Percentiles rank a stretch among this genome's conserved stretches.
These are phyloP conservation scores for Phytopythium litorale DNA, from an alignment of 352 stramenopile species.

Conservation along the genomic window DNA sequence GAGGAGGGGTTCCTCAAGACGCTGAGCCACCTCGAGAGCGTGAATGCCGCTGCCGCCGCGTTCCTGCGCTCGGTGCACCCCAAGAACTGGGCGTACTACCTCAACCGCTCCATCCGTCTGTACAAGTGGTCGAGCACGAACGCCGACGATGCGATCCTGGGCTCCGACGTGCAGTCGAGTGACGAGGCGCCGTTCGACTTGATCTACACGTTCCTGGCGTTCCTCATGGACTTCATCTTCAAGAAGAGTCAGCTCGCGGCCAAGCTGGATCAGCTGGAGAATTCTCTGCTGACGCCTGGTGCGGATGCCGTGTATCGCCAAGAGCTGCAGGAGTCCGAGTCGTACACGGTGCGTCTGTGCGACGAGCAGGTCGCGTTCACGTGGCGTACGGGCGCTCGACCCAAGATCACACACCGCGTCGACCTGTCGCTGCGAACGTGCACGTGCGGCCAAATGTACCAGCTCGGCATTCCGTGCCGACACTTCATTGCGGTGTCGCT, in stretches of 20 bases:
- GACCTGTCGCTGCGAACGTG: constrained; percentile 54
- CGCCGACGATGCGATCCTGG: constrained; percentile 47
- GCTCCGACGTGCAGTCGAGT: constrained; percentile 53
- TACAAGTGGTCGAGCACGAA: constrained; percentile 71
- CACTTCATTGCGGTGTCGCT: constrained; percentile 69
- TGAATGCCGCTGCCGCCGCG: constrained; percentile 46
- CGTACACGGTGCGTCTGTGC: constrained; percentile 54
- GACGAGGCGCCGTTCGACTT: constrained; percentile 81
- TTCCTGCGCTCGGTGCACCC: constrained; percentile 61
- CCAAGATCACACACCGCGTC: constrained; percentile 70
- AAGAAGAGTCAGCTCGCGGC: constrained; percentile 69
- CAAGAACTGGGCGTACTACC: constrained; percentile 63
- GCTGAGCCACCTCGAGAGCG: constrained; percentile 41
- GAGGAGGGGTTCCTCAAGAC: constrained; percentile 53
- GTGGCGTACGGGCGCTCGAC: constrained; percentile 59
- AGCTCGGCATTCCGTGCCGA: constrained; percentile 71
- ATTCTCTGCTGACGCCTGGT: constrained; percentile 47
- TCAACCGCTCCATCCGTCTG: constrained; percentile 53
- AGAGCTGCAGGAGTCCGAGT: constrained; percentile 53
- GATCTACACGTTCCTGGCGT: constrained; percentile 73
- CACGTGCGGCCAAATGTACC: constrained; percentile 66
- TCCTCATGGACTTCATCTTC: constrained; percentile 72
- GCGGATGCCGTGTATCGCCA: constrained; percentile 62
- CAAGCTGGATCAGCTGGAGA: constrained; percentile 38
- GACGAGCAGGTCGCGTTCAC: constrained; percentile 72